A percentile compares a stretch with the other conserved stretches of the same genome.
Conservation (phyloP, 257 asterid genomes). For the Forsythia viridissima region DNA sequence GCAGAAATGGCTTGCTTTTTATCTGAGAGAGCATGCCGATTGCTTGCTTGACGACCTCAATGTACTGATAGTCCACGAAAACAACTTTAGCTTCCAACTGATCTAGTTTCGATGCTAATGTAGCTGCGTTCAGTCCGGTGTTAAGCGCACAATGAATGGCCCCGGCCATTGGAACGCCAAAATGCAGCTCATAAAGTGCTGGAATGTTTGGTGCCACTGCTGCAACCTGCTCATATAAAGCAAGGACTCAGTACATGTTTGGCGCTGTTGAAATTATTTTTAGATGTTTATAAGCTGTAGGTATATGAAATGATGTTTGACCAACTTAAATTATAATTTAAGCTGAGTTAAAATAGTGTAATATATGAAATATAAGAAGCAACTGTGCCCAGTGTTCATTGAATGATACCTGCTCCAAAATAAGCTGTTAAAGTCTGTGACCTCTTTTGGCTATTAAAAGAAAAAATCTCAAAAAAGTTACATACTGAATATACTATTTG, state of each 20-base stretch:
- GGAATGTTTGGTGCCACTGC: slow-evolving; percentile 70
- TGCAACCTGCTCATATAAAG: slow-evolving; percentile 46
- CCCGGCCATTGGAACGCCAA: slow-evolving; percentile 71
- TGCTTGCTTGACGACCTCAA: slow-evolving; percentile 42
- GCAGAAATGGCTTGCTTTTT: slow-evolving; percentile 27
- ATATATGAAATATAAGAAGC: neutral
- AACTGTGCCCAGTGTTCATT: neutral
- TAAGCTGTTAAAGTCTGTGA: too few relatives aligned
- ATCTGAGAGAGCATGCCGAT: slow-evolving; percentile 27
- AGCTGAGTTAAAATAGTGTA: neutral
- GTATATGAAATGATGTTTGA: too few relatives aligned
- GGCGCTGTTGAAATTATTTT: too few relatives aligned
- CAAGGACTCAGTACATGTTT: too few relatives aligned
- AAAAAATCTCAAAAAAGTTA: too few relatives aligned
- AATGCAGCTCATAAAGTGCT: slow-evolving; percentile 64
- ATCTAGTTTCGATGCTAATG: slow-evolving; percentile 41
- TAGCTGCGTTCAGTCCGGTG: slow-evolving; percentile 38
- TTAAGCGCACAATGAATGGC: slow-evolving; percentile 65
- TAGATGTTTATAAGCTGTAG: too few relatives aligned
- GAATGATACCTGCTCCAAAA: too few relatives aligned
- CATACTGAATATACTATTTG: too few relatives aligned
- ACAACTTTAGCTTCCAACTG: slow-evolving; percentile 54
- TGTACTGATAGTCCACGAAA: slow-evolving; percentile 52
- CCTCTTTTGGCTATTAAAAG: too few relatives aligned
- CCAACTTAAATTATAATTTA: too few relatives aligned